Percentiles rank a stretch among this genome's conserved stretches.
Conservation (phyloP, 192 early-diverging fungal genomes). For the Coemansia sp. region DNA sequence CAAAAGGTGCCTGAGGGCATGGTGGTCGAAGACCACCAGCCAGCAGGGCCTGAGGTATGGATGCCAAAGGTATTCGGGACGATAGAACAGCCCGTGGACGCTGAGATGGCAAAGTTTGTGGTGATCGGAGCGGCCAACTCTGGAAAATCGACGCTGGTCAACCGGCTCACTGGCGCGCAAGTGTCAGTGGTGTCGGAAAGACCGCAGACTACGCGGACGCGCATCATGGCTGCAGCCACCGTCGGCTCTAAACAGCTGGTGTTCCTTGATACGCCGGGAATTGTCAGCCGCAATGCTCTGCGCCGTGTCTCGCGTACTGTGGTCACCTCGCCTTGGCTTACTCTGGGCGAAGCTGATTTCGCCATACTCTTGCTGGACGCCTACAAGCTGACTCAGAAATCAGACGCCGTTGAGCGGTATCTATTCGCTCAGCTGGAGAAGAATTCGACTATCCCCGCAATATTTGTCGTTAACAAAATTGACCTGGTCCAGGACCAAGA, state of each 20-base stretch:
- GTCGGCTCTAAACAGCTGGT: slow-evolving; percentile 66
- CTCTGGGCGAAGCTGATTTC: slow-evolving; percentile 38
- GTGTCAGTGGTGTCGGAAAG: slow-evolving; percentile 71
- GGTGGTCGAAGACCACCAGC: slow-evolving; percentile 16
- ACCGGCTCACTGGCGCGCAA: slow-evolving; percentile 60
- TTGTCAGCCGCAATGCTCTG: slow-evolving; percentile 42
- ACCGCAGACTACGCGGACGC: slow-evolving; percentile 73
- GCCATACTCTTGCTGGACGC: slow-evolving; percentile 43
- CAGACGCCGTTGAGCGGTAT: slow-evolving; percentile 35
- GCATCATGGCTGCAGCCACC: slow-evolving; percentile 63
- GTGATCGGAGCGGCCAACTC: slow-evolving; percentile 73
- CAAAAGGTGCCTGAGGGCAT: slow-evolving; percentile 10
- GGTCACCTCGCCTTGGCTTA: slow-evolving; percentile 51
- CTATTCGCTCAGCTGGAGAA: slow-evolving; percentile 28
- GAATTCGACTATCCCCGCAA: slow-evolving; percentile 17
- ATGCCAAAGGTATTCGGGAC: slow-evolving; percentile 45
- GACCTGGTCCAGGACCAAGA: slow-evolving; percentile 34
- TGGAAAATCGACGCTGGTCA: slow-evolving; percentile 81
- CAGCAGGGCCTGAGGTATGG: slow-evolving; percentile 12
- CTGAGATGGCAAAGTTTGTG: slow-evolving; percentile 64
- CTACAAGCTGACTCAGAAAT: slow-evolving; percentile 42
- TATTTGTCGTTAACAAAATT: slow-evolving; percentile 51
- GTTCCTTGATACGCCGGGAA: slow-evolving; percentile 54
- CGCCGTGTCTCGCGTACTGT: slow-evolving; percentile 35
- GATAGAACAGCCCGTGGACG: slow-evolving; percentile 64